Conservation (phyloP, 2,329 filamentous ascomycete genomes). For the Penicillium sp. region DNA sequence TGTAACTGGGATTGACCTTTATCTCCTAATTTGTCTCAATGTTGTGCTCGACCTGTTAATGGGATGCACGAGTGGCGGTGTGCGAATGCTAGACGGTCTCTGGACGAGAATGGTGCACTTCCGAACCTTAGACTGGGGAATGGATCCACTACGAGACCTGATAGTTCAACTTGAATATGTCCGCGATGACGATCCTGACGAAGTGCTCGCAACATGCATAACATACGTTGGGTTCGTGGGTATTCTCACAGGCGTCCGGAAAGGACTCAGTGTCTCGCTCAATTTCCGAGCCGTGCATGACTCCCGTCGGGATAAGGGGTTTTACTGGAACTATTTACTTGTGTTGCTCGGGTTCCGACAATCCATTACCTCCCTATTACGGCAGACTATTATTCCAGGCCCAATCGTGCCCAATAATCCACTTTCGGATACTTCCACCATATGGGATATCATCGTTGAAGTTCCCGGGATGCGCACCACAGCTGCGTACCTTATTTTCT, state of each 20-base stretch:
- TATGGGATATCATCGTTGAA: conserved; percentile 29
- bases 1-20: conserved; percentile 54
- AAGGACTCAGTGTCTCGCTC: conserved; percentile 49
- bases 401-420: neutral
- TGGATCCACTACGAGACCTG: conserved; percentile 52
- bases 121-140: conserved; percentile 54
- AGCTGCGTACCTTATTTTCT: conserved; percentile 58
- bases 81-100: conserved; percentile 18
- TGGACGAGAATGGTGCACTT: conserved; percentile 39
- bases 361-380: conserved; percentile 54
- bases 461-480: conserved; percentile 48
- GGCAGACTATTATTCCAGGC: conserved; percentile 43
- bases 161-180: conserved; percentile 56
- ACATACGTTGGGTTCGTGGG: conserved; percentile 54
- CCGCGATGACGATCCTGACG: conserved; percentile 28
- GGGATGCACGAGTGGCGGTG: conserved; percentile 63
- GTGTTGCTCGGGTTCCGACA: conserved; percentile 55
- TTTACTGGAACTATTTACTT: conserved; percentile 51
- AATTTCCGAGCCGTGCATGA: conserved; percentile 55
- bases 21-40: conserved; percentile 62
- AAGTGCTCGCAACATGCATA: conserved; percentile 47
- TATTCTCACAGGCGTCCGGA: conserved; percentile 50
- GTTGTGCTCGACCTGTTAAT: conserved; percentile 63
- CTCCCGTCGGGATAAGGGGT: conserved; percentile 42
- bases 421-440: conserved; percentile 5